Conservation (phyloP, 768 basidiomycete genomes). For the Brasilioporus rufonigricans region DNA sequence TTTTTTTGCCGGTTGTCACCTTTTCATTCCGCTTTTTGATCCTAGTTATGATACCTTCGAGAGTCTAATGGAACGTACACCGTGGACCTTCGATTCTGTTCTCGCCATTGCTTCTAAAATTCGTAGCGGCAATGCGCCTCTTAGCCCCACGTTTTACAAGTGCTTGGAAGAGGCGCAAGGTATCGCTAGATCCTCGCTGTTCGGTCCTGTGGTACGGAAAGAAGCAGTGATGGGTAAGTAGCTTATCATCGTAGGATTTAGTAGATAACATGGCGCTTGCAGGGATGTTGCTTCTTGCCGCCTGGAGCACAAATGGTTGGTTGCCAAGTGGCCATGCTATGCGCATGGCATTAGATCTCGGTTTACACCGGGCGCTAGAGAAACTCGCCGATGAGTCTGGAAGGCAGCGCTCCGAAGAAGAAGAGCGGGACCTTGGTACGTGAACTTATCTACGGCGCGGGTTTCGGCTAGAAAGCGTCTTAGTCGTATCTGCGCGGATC, state of each 20-base stretch:
- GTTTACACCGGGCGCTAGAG: conserved; percentile 88
- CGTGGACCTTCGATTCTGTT: conserved; percentile 95
- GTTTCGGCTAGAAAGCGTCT: conserved; percentile 5
- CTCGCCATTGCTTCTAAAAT: conserved; percentile 92
- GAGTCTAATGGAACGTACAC: conserved; percentile 85
- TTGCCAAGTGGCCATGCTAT: conserved; percentile 93
- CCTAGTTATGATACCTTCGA: conserved; percentile 92
- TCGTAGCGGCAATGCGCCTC: conserved; percentile 83
- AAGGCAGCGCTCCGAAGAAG: conserved; percentile 70
- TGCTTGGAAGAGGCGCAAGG: conserved; percentile 95
- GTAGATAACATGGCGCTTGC: conserved; percentile 4
- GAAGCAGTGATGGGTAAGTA: conserved; percentile 86
- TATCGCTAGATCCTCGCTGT: conserved; percentile 89
- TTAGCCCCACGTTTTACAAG: conserved; percentile 83
- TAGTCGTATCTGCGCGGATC: conserved; percentile 88
- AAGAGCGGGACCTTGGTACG: conserved; percentile 83
- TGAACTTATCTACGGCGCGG: background rate
- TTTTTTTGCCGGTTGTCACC: conserved; percentile 94
- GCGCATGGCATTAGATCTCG: conserved; percentile 94
- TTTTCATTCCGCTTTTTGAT: conserved; percentile 96
- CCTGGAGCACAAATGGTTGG: conserved; percentile 95
- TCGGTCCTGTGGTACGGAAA: conserved; percentile 90
- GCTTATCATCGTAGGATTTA: conserved; percentile 5
- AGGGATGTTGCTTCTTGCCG: conserved; percentile 91
- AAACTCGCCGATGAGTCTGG: conserved; percentile 75